These are phyloP conservation scores for Nepenthes alata DNA, from an alignment of 179 eudicot species.

Conservation along the genomic window DNA sequence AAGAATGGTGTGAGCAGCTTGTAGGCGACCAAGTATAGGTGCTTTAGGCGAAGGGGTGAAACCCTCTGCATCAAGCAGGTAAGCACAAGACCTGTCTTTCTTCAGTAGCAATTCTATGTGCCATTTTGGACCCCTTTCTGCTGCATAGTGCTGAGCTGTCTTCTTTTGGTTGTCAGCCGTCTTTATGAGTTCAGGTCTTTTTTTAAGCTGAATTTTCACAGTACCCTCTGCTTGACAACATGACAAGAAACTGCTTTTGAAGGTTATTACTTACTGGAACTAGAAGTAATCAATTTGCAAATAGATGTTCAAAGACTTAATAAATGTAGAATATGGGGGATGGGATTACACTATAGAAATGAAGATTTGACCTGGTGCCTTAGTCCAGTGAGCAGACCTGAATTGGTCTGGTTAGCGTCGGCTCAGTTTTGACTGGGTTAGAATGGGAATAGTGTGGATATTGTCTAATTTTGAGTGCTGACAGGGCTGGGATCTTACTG, in stretches of 20 bases:
- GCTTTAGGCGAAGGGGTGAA: slow-evolving; percentile 30
- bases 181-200: slow-evolving; percentile 28
- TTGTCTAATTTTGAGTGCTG: no score
- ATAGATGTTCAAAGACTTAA: no score
- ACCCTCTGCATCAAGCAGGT: slow-evolving; percentile 27
- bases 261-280: not conserved
- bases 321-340: no score
- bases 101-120: slow-evolving; percentile 21
- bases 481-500: no score
- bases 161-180: slow-evolving; percentile 22
- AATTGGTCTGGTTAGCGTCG: no score
- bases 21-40: slow-evolving; percentile 21
- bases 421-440: no score
- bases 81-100: slow-evolving; percentile 24
- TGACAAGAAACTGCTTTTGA: not conserved
- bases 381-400: no score
- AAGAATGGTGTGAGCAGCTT: slow-evolving; percentile 26
- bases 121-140: slow-evolving; percentile 24
- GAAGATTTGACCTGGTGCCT: no score
- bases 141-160: slow-evolving; percentile 35
- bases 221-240: slow-evolving; percentile 18
- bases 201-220: slow-evolving; percentile 19
- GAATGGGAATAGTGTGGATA: no score
- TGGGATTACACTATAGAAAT: no score
- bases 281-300: not conserved